Evolutionary conservation across 2,329 filamentous ascomycete species (phyloP).

Genomic region (Venturiaceae sp.): DNA sequence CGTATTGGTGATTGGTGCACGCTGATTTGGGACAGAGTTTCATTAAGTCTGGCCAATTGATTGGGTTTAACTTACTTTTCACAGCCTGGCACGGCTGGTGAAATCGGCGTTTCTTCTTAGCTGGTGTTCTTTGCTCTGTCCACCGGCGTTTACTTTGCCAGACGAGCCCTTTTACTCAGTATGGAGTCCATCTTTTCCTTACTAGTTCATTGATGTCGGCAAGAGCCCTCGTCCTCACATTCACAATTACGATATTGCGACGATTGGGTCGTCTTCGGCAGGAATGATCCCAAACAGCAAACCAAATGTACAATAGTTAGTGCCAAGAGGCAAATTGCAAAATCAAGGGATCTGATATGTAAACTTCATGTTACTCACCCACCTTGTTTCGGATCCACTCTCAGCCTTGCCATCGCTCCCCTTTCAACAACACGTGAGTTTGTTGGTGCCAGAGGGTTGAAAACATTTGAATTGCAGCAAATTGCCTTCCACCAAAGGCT

Average conservation of each 20-base stretch:
- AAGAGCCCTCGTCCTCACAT: not conserved
- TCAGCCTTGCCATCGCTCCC: not conserved
- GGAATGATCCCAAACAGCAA: not conserved
- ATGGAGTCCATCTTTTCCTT: not conserved
- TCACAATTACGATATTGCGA: not conserved
- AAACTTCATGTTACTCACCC: no score
- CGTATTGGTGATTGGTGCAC: not conserved
- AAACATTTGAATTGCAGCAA: no score
- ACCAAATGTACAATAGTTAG: not conserved
- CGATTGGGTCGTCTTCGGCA: not conserved
- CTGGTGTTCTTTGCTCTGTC: not conserved
- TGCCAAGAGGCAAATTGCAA: not conserved
- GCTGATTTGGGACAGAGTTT: not conserved
- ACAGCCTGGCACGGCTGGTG: not conserved
- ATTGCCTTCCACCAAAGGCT: no score
- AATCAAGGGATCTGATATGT: not conserved
- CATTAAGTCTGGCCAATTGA: not conserved
- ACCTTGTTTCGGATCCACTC: not conserved
- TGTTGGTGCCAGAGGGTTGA: no score
- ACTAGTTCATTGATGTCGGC: not conserved
- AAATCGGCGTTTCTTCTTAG: not conserved
- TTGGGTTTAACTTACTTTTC: no score
- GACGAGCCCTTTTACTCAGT: not conserved
- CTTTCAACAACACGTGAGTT: no score
- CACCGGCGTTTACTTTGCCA: not conserved